These are phyloP conservation scores for Paragyromitra xinjiangensis DNA, from an alignment of 495 filamentous ascomycete species.

Conservation along the genomic window DNA sequence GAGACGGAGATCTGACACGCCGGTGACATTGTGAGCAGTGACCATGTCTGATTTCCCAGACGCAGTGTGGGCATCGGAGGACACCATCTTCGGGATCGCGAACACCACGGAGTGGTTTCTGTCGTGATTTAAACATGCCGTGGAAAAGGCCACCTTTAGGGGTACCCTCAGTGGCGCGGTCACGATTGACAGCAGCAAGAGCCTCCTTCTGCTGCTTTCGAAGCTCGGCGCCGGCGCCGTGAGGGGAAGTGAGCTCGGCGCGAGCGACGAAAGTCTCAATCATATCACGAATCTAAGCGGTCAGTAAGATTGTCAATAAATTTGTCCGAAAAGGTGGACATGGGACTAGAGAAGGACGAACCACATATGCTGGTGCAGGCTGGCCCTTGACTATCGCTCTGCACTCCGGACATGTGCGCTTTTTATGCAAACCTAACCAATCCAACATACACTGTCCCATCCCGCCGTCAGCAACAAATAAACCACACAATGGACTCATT, in stretches of 20 bases:
- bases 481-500: not conserved
- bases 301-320: constrained; percentile 5
- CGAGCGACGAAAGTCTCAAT: constrained; percentile 72
- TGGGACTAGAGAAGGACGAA: constrained; percentile 52
- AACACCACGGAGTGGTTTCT: constrained; percentile 56
- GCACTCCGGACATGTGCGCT: constrained; percentile 75
- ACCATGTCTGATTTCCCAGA: constrained; percentile 71
- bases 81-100: constrained; percentile 71
- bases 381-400: constrained; percentile 67
- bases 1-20: constrained; percentile 45
- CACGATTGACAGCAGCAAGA: constrained; percentile 62
- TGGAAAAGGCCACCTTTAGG: constrained; percentile 70
- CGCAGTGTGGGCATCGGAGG: constrained; percentile 70
- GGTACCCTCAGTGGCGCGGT: constrained; percentile 63
- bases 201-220: constrained; percentile 68
- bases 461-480: constrained; percentile 12
- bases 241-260: constrained; percentile 70
- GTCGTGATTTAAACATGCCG: constrained; percentile 66
- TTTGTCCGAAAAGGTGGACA: not conserved
- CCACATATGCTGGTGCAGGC: constrained; percentile 76
- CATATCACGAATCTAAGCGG: constrained; percentile 69
- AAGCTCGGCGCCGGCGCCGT: constrained; percentile 71
- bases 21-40: constrained; percentile 67
- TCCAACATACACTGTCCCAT: constrained; percentile 67
- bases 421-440: constrained; percentile 70